A percentile compares a stretch with the other conserved stretches of the same genome.
Evolutionary conservation across 208 protist genomes (phyloP).

Genomic region (Herpetomonas samuelpessoai): DNA sequence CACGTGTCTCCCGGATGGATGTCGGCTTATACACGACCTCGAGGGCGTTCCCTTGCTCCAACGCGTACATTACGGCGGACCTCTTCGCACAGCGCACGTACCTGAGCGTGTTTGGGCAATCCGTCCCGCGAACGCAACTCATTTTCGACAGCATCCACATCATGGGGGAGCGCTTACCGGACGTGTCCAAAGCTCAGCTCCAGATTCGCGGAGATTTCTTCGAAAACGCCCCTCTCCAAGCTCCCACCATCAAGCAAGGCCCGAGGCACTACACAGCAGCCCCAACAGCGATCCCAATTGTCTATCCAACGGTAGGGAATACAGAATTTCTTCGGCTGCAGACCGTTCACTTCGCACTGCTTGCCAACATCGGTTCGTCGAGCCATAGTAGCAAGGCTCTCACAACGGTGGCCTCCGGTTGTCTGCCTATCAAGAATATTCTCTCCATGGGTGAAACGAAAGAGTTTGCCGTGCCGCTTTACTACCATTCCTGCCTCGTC

Average conservation of each 20-base stretch:
- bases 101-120: slow-evolving; percentile 59
- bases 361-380: slow-evolving; percentile 23
- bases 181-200: slow-evolving; percentile 26
- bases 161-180: slow-evolving; percentile 28
- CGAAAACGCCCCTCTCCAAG: slow-evolving; percentile 32
- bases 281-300: slow-evolving; percentile 14
- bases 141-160: slow-evolving; percentile 40
- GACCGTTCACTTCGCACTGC: slow-evolving; percentile 46
- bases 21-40: slow-evolving; percentile 63
- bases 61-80: slow-evolving; percentile 55
- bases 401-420: slow-evolving; percentile 46
- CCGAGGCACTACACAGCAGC: slow-evolving; percentile 27
- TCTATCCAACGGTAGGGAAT: slow-evolving; percentile 51
- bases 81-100: slow-evolving; percentile 63
- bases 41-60: slow-evolving; percentile 38
- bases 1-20: slow-evolving; percentile 50
- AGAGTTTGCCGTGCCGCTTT: slow-evolving; percentile 42
- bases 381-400: slow-evolving; percentile 13
- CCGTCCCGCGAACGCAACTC: slow-evolving; percentile 45
- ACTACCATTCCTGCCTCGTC: slow-evolving; percentile 49
- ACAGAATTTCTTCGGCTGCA: slow-evolving; percentile 57
- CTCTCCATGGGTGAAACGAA: slow-evolving; percentile 33
- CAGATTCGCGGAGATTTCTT: slow-evolving; percentile 42
- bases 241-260: slow-evolving; percentile 16
- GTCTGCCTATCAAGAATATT: slow-evolving; percentile 50